These are phyloP conservation scores for Daldinia decipiens DNA, from an alignment of 495 filamentous ascomycete species.

Conservation along the genomic window DNA sequence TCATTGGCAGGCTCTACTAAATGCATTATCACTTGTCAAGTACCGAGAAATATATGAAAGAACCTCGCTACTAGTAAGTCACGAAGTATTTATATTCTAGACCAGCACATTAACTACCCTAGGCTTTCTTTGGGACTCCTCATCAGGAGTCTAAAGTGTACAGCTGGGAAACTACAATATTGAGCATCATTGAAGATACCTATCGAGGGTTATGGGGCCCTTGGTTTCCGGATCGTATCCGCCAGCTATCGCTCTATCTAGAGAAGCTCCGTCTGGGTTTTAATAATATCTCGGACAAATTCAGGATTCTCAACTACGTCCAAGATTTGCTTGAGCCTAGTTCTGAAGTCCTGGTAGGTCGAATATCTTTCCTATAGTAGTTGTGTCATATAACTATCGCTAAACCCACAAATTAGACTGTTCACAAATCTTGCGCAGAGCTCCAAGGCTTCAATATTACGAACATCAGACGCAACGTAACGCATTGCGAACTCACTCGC, in stretches of 20 bases:
- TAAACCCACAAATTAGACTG: slow-evolving; percentile 11
- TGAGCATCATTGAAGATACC: slow-evolving; percentile 21
- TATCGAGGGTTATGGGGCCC: slow-evolving; percentile 20
- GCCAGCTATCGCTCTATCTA: slow-evolving; percentile 13
- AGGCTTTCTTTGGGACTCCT: slow-evolving; percentile 26
- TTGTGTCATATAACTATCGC: neutral
- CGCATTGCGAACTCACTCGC: no score
- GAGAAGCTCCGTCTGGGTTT: slow-evolving; percentile 6
- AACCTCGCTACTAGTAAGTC: slow-evolving; percentile 19
- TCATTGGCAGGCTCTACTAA: slow-evolving; percentile 15
- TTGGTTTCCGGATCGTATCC: slow-evolving; percentile 20
- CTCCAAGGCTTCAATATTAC: slow-evolving; percentile 19
- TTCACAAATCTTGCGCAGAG: slow-evolving; percentile 24
- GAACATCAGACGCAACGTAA: slow-evolving; percentile 5
- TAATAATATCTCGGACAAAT: slow-evolving; percentile 4
- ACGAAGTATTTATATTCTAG: neutral
- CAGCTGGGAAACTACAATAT: slow-evolving; percentile 15
- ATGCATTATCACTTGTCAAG: neutral
- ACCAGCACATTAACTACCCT: neutral
- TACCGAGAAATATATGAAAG: slow-evolving; percentile 6
- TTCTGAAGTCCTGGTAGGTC: slow-evolving; percentile 15
- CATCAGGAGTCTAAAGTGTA: slow-evolving; percentile 9
- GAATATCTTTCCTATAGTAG: neutral
- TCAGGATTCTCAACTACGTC: slow-evolving; percentile 24
- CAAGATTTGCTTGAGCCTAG: slow-evolving; percentile 19